Percentiles rank a stretch among this genome's conserved stretches.
phyloP scores from a whole-genome alignment of 805 yeast species.

The Candida ortonii region DNA sequence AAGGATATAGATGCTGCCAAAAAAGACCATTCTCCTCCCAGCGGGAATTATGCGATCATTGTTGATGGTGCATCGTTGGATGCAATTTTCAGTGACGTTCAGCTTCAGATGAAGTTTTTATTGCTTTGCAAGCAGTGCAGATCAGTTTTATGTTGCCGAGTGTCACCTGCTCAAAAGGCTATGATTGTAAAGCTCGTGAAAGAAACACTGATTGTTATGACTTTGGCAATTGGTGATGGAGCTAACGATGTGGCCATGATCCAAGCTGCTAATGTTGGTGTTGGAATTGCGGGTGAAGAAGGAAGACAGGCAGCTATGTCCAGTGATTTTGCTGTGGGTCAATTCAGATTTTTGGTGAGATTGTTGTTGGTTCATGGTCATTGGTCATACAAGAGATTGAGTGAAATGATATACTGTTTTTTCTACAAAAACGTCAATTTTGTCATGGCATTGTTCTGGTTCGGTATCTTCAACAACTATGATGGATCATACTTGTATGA shows the following conservation, averaged over 20 bases:
- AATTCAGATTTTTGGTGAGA: slow-evolving; percentile 64
- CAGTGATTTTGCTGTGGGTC: slow-evolving; percentile 80
- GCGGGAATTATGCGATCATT: slow-evolving; percentile 54
- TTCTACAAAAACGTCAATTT: slow-evolving; percentile 75
- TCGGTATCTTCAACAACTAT: slow-evolving; percentile 61
- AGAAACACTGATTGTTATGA: slow-evolving; percentile 63
- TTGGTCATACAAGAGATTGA: slow-evolving; percentile 72
- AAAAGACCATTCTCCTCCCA: slow-evolving; percentile 63
- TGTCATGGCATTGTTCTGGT: slow-evolving; percentile 76
- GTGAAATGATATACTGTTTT: slow-evolving; percentile 77
- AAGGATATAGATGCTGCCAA: slow-evolving; percentile 49
- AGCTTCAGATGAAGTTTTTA: slow-evolving; percentile 52
- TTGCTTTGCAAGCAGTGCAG: slow-evolving; percentile 72
- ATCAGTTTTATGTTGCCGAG: slow-evolving; percentile 80
- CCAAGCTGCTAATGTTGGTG: slow-evolving; percentile 81
- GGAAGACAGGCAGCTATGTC: slow-evolving; percentile 88
- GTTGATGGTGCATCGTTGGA: slow-evolving; percentile 69
- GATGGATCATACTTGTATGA: slow-evolving; percentile 78
- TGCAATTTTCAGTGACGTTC: slow-evolving; percentile 39
- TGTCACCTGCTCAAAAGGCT: slow-evolving; percentile 82
- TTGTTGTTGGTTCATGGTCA: slow-evolving; percentile 77
- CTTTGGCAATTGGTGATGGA: slow-evolving; percentile 82
- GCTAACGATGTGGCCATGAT: slow-evolving; percentile 89
- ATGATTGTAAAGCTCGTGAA: slow-evolving; percentile 67
- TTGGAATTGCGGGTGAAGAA: slow-evolving; percentile 85